These are phyloP conservation scores for Retiboletus flavoniger DNA, from an alignment of 1,284 basidiomycete species.

Conservation along the genomic window DNA sequence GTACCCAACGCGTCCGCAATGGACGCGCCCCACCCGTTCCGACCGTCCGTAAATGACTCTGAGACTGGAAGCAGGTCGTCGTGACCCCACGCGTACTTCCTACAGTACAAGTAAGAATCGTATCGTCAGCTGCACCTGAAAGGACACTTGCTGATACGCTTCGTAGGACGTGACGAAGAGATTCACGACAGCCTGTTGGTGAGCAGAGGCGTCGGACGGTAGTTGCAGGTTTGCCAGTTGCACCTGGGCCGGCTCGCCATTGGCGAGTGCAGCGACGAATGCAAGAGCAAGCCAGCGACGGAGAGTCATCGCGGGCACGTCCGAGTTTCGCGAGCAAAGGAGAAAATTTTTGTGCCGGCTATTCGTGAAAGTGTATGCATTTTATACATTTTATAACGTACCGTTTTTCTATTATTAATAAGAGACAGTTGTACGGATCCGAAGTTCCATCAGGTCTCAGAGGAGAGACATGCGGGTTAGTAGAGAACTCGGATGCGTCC, in stretches of 20 bases:
- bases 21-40: conserved; percentile 72
- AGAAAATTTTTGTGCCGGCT: neutral
- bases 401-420: too few relatives aligned
- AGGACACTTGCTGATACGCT: conserved; percentile 56
- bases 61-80: conserved; percentile 60
- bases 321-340: neutral
- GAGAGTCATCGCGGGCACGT: neutral
- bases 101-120: conserved; percentile 34
- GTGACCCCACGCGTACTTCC: conserved; percentile 60
- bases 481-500: neutral
- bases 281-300: conserved; percentile 15
- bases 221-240: conserved; percentile 48
- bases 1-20: conserved; percentile 65
- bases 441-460: neutral
- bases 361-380: too few relatives aligned
- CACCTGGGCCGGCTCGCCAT: conserved; percentile 33
- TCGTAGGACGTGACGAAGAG: conserved; percentile 58
- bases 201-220: conserved; percentile 40
- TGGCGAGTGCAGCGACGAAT: conserved; percentile 13
- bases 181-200: conserved; percentile 47
- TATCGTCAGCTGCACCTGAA: neutral
- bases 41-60: conserved; percentile 48
- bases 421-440: neutral
- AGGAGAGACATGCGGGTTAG: neutral
- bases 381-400: neutral